Percentiles rank a stretch among this genome's conserved stretches.
phyloP scores from a whole-genome alignment of 2,329 filamentous ascomycete species.

The Diplodia intermedia region DNA sequence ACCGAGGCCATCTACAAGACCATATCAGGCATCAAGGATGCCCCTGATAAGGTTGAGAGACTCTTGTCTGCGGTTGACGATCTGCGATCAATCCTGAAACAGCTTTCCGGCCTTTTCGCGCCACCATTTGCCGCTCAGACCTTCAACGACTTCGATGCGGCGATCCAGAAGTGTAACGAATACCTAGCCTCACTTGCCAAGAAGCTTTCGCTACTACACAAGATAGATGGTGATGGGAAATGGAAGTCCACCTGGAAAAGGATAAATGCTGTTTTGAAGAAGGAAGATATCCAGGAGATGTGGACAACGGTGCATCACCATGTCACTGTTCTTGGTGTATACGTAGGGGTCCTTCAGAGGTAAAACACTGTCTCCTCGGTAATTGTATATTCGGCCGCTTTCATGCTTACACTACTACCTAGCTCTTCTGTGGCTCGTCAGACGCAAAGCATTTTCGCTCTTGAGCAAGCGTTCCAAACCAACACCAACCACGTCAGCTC shows the following conservation, averaged over 20 bases:
- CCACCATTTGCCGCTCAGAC: background rate
- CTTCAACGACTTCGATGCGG: background rate
- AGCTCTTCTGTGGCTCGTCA: background rate
- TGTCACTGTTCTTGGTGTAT: background rate
- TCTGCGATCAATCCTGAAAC: background rate
- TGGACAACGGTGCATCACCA: background rate
- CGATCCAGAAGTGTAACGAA: background rate
- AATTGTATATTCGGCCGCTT: too few relatives aligned
- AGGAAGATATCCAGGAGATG: conserved; percentile 11
- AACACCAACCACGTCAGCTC: background rate
- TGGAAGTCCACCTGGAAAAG: background rate
- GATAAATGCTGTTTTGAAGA: conserved; percentile 3
- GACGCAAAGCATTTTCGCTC: background rate
- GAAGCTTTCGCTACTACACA: background rate
- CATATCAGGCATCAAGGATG: background rate
- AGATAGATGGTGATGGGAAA: background rate
- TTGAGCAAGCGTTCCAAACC: background rate
- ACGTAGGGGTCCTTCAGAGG: background rate
- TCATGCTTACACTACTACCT: background rate
- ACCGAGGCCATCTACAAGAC: conserved; percentile 16
- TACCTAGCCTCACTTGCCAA: background rate
- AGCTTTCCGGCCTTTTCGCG: background rate
- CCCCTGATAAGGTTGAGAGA: background rate
- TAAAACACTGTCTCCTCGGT: background rate
- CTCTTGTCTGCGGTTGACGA: background rate